phyloP scores from a whole-genome alignment of 2,329 filamentous ascomycete species.

The Fusarium albosuccineum region DNA sequence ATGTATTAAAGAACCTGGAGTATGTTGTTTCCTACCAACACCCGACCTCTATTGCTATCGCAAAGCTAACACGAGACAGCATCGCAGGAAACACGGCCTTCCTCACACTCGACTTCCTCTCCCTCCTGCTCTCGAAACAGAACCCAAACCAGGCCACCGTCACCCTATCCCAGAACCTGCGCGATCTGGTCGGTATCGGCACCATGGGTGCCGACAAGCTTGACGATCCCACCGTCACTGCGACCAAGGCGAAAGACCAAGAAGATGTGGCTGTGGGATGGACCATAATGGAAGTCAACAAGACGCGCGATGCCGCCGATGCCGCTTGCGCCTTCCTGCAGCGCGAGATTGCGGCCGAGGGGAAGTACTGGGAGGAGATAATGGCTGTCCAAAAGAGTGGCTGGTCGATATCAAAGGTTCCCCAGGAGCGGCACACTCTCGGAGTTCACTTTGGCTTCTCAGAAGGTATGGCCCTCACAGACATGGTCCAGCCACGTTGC shows the following conservation, averaged over 20 bases:
- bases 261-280: conserved; percentile 75
- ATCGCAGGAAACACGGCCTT: conserved; percentile 68
- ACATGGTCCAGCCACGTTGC: conserved; percentile 17
- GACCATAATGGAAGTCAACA: conserved; percentile 81
- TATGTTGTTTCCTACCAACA: conserved; percentile 49
- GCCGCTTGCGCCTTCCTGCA: conserved; percentile 79
- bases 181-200: conserved; percentile 78
- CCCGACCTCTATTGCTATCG: not conserved
- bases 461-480: conserved; percentile 66
- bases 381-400: conserved; percentile 84
- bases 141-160: conserved; percentile 75
- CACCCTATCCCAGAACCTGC: conserved; percentile 78
- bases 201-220: conserved; percentile 78
- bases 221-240: conserved; percentile 69
- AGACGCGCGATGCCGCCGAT: conserved; percentile 79
- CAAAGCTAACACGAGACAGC: conserved; percentile 40
- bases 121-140: conserved; percentile 85
- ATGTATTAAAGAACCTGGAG: conserved; percentile 71
- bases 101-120: conserved; percentile 84
- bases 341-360: conserved; percentile 82
- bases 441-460: conserved; percentile 92
- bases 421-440: conserved; percentile 78
- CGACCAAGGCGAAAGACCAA: conserved; percentile 68
- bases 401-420: conserved; percentile 86
- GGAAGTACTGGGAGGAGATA: conserved; percentile 90